Percentiles rank a stretch among this genome's conserved stretches.
These are phyloP conservation scores for Kockiozyma suomiensis DNA, from an alignment of 805 yeast species.

Conservation along the genomic window DNA sequence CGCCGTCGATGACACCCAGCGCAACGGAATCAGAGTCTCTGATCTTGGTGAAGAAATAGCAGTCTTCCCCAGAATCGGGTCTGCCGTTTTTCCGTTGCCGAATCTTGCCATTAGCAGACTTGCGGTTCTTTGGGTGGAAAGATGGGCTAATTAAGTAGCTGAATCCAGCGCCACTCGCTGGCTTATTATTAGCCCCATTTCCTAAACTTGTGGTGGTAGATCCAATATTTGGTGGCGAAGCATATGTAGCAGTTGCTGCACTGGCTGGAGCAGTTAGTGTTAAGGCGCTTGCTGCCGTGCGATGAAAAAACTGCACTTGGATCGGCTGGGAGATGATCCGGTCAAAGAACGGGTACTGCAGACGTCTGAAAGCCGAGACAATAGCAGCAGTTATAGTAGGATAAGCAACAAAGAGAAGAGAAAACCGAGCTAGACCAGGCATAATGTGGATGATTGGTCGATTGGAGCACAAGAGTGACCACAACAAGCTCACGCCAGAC, in stretches of 20 bases:
- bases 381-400: slow-evolving; percentile 35
- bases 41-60: slow-evolving; percentile 31
- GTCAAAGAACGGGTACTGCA: slow-evolving; percentile 31
- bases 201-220: neutral
- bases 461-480: slow-evolving; percentile 1
- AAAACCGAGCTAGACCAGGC: slow-evolving; percentile 29
- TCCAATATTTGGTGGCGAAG: slow-evolving; percentile 7
- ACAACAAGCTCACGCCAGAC: neutral
- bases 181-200: neutral
- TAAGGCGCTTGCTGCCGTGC: slow-evolving; percentile 1
- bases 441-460: neutral
- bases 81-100: slow-evolving; percentile 2
- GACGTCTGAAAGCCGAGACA: slow-evolving; percentile 27
- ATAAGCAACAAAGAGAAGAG: slow-evolving; percentile 31
- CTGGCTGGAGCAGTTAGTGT: slow-evolving; percentile 15
- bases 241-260: slow-evolving; percentile 15
- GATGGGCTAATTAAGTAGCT: slow-evolving; percentile 21
- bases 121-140: slow-evolving; percentile 25
- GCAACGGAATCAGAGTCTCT: slow-evolving; percentile 35
- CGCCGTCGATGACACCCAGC: slow-evolving; percentile 72
- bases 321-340: slow-evolving; percentile 22
- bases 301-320: slow-evolving; percentile 14
- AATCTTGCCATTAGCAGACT: neutral
- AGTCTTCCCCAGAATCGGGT: slow-evolving; percentile 37
- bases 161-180: slow-evolving; percentile 9